Conservation (phyloP, 345 rosid species). For the Conringia planisiliqua region DNA sequence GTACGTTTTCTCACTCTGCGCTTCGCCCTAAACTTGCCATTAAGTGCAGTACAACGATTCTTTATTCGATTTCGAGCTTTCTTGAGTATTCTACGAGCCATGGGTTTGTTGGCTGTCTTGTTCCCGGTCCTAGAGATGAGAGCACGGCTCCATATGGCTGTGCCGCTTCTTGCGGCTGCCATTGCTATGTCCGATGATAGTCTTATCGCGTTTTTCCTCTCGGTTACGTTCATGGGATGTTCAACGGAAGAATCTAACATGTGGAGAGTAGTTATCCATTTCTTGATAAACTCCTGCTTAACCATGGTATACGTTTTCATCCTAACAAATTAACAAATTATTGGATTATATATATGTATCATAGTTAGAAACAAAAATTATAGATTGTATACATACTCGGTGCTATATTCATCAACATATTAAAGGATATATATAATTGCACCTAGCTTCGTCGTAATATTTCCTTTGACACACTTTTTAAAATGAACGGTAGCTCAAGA, state of each 20-base stretch:
- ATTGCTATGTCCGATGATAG: conserved; percentile 82
- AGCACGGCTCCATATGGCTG: conserved; percentile 74
- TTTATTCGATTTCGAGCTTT: conserved; percentile 25
- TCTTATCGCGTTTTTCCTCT: conserved; percentile 68
- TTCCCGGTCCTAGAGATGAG: conserved; percentile 35
- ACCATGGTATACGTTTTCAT: conserved; percentile 31
- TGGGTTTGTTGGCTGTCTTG: conserved; percentile 10
- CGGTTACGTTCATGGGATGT: conserved; percentile 42
- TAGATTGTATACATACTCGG: background rate
- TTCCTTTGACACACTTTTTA: background rate
- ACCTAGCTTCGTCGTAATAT: background rate
- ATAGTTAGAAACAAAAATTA: background rate
- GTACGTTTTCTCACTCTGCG: conserved; percentile 54
- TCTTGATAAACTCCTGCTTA: conserved; percentile 67
- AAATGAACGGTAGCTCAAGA: background rate
- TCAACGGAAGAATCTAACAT: conserved; percentile 36
- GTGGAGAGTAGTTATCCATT: conserved; percentile 62
- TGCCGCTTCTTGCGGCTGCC: conserved; percentile 59
- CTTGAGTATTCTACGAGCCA: conserved; percentile 25
- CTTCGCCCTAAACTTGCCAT: conserved; percentile 33
- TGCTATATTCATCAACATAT: background rate
- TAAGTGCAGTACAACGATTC: conserved; percentile 9
- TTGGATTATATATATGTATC: background rate
- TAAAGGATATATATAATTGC: background rate
- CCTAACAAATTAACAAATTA: background rate